Base-by-base conservation (phyloP, 2,329 filamentous ascomycete species). In the Blastomyces emzantsi region DNA sequence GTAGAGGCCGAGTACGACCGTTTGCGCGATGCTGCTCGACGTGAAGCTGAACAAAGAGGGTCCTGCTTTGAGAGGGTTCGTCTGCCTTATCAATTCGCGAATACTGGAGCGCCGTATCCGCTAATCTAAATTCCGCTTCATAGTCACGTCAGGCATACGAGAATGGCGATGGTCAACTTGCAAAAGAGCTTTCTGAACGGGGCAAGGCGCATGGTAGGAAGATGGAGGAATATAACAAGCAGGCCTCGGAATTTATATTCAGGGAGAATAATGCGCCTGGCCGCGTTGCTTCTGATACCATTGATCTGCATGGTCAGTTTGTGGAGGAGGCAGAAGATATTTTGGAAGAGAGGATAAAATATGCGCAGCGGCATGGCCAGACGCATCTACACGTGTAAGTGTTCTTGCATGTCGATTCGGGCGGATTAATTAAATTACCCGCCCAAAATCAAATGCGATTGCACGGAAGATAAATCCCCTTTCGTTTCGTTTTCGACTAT, bases 301-400 rank as follows among this genome's bases (percentile, higher is more conserved):
- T 99, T 70, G 94, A 99, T 77, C 82, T 99, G 58, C 94, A 99
- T 75, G 94, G 94, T 2, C 89, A 95, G 73, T 97, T 89, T 71
- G 92, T 96, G 64, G 90, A 96, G 74, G 94, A 97, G 79, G 94
- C 94, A 5, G 92, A 96, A 80, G 85, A 90, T 67, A 94, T 97
- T 64, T 80, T 97, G 28, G 90, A 93, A 78, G 82, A 90, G 76
- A 84, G 94, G 68, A 96, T 99, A 72, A 85, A 85, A 68, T 87
- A 90, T 69, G 92, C 92, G 64, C 85, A 86, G 73, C 76, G 83
- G 62, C 83, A 85, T 45, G 90, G 90, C 0, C 88, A 96, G 78
- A 85, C 81, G 25, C 90, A 96, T 78, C 79, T 99, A 63, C 92
- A 96, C 78, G 92, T 96, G 80, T 85, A 77, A 70, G 82, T 68